A percentile compares a stretch with the other conserved stretches of the same genome.
phyloP scores from a whole-genome alignment of 768 basidiomycete species.

The Termitomyces sp. region DNA sequence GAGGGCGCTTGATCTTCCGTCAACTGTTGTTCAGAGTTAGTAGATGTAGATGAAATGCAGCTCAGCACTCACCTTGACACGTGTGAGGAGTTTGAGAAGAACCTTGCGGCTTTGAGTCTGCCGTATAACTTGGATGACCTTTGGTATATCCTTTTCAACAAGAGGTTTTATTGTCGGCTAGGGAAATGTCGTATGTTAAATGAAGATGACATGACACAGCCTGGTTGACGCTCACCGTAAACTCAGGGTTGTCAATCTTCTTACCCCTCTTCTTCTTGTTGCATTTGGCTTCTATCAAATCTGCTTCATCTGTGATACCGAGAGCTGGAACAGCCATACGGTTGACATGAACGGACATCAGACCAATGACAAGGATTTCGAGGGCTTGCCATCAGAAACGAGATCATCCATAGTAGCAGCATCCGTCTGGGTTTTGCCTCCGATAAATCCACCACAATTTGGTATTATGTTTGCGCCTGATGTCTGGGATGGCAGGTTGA shows the following conservation, averaged over 20 bases:
- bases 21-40: conserved; percentile 41
- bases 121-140: conserved; percentile 86
- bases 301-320: conserved; percentile 90
- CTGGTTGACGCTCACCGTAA: conserved; percentile 47
- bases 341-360: background rate
- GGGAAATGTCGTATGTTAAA: conserved; percentile 1
- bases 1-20: conserved; percentile 77
- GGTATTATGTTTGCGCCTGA: conserved; percentile 89
- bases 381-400: conserved; percentile 74
- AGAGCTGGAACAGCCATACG: conserved; percentile 49
- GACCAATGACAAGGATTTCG: background rate
- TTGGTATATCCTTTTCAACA: conserved; percentile 75
- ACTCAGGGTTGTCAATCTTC: conserved; percentile 90
- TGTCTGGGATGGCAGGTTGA: conserved; percentile 46
- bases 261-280: conserved; percentile 90
- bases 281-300: conserved; percentile 78
- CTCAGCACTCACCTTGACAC: conserved; percentile 60
- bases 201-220: background rate
- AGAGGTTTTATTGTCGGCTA: conserved; percentile 80
- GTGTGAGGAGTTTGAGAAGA: conserved; percentile 73
- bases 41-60: background rate
- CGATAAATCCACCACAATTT: conserved; percentile 93
- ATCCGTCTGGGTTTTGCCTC: conserved; percentile 98
- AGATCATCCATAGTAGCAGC: conserved; percentile 92
- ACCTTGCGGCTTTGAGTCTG: conserved; percentile 84